Evolutionary conservation across 805 yeast genomes (phyloP).

Genomic region (Saccharomycopsis sp.): DNA sequence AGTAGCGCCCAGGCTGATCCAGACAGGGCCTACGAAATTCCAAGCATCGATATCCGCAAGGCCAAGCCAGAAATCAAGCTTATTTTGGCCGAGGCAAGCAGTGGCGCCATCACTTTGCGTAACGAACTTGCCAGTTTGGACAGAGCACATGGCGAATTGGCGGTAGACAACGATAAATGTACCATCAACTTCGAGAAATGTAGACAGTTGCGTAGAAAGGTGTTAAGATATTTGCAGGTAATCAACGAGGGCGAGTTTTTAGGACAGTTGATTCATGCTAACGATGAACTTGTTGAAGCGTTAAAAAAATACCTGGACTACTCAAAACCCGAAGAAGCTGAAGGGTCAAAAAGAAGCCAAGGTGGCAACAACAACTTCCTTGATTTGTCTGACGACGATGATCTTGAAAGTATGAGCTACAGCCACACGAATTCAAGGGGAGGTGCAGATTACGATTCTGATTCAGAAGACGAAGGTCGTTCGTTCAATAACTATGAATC

Average conservation of each 20-base stretch:
- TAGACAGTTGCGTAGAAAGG: constrained; percentile 65
- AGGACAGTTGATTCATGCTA: constrained; percentile 84
- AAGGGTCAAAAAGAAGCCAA: not conserved
- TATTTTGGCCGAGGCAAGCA: constrained; percentile 67
- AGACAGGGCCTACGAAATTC: constrained; percentile 52
- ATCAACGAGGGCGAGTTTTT: constrained; percentile 80
- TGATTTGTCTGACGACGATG: not conserved
- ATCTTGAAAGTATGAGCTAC: not conserved
- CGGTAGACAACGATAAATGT: constrained; percentile 58
- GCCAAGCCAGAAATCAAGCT: constrained; percentile 68
- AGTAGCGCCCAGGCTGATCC: constrained; percentile 29
- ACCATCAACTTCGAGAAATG: constrained; percentile 68
- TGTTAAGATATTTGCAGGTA: constrained; percentile 74
- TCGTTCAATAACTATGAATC: constrained; percentile 8
- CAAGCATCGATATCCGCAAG: constrained; percentile 57
- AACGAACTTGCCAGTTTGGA: constrained; percentile 47
- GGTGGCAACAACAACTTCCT: not conserved
- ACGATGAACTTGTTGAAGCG: constrained; percentile 78
- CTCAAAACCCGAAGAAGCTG: constrained; percentile 10
- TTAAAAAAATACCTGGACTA: constrained; percentile 59
- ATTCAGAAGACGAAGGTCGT: not conserved
- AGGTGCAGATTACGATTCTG: not conserved
- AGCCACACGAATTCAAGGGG: not conserved
- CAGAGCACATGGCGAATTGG: constrained; percentile 40
- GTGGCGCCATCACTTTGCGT: constrained; percentile 61